Evolutionary conservation across 2,329 filamentous ascomycete species (phyloP).

Genomic region (Biscogniauxia sp.): DNA sequence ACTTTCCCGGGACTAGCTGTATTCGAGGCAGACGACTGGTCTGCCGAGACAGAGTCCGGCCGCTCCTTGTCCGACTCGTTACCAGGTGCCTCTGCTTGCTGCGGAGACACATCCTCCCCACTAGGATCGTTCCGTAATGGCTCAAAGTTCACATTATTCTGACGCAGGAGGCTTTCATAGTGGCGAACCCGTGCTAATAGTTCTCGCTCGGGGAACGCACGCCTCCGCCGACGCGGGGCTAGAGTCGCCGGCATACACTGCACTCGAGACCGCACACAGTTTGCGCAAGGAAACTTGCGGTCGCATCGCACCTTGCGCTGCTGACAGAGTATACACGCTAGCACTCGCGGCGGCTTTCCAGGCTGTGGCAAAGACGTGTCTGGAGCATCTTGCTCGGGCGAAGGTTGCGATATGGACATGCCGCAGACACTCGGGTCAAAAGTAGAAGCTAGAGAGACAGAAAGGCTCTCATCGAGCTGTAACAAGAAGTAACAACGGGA

Average conservation of each 20-base stretch:
- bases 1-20: slow-evolving; percentile 10
- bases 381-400: background rate
- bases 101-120: slow-evolving; percentile 15
- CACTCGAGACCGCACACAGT: slow-evolving; percentile 44
- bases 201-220: slow-evolving; percentile 55
- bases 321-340: slow-evolving; percentile 58
- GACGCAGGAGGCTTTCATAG: slow-evolving; percentile 56
- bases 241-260: slow-evolving; percentile 44
- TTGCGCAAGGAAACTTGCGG: slow-evolving; percentile 55
- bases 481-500: no score
- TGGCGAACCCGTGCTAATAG: slow-evolving; percentile 54
- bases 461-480: no score
- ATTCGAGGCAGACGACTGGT: slow-evolving; percentile 21
- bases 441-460: no score
- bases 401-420: background rate
- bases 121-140: slow-evolving; percentile 31
- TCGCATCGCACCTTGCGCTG: slow-evolving; percentile 63
- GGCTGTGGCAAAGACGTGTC: background rate
- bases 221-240: slow-evolving; percentile 37
- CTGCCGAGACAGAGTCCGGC: slow-evolving; percentile 15
- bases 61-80: slow-evolving; percentile 28
- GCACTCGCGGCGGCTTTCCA: slow-evolving; percentile 27
- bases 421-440: background rate
- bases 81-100: slow-evolving; percentile 7
- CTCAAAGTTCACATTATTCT: slow-evolving; percentile 56